These are phyloP conservation scores for Ophiocordyceps robertsii DNA, from an alignment of 2,329 filamentous ascomycete species.

Conservation along the genomic window DNA sequence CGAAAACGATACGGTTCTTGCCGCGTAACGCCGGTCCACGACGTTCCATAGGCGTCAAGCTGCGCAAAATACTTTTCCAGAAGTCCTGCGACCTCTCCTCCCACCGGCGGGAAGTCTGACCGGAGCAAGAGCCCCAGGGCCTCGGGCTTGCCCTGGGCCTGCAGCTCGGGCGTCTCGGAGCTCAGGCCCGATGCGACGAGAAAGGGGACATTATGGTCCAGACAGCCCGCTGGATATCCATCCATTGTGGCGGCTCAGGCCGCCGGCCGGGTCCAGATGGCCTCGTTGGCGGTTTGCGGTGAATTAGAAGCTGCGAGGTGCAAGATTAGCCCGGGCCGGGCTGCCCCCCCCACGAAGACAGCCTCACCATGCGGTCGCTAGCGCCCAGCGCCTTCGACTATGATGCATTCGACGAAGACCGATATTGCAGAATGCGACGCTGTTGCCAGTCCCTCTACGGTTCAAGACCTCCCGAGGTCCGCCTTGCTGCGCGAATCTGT, in stretches of 20 bases:
- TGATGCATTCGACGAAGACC: not conserved
- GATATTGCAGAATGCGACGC: not conserved
- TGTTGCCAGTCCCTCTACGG: too few species aligned
- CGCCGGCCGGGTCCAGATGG: not conserved
- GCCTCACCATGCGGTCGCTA: not conserved
- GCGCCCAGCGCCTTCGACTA: not conserved
- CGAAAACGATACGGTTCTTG: constrained; percentile 47
- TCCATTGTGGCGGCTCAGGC: constrained; percentile 43
- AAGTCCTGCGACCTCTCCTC: constrained; percentile 48
- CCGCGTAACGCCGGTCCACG: constrained; percentile 52
- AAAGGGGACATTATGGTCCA: constrained; percentile 78
- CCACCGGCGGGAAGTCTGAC: constrained; percentile 57
- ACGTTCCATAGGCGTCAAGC: constrained; percentile 47
- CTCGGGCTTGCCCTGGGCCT: constrained; percentile 36
- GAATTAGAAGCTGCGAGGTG: too few species aligned
- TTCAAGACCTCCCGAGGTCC: too few species aligned
- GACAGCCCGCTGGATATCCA: constrained; percentile 64
- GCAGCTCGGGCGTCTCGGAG: constrained; percentile 24
- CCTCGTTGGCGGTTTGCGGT: not conserved
- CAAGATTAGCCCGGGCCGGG: too few species aligned
- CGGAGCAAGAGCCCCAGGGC: constrained; percentile 48
- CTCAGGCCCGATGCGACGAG: constrained; percentile 68
- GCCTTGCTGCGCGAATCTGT: too few species aligned
- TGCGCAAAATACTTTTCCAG: constrained; percentile 54
- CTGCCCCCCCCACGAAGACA: too few species aligned